Conservation (phyloP, 345 rosid species). For the Balakata baccata region DNA sequence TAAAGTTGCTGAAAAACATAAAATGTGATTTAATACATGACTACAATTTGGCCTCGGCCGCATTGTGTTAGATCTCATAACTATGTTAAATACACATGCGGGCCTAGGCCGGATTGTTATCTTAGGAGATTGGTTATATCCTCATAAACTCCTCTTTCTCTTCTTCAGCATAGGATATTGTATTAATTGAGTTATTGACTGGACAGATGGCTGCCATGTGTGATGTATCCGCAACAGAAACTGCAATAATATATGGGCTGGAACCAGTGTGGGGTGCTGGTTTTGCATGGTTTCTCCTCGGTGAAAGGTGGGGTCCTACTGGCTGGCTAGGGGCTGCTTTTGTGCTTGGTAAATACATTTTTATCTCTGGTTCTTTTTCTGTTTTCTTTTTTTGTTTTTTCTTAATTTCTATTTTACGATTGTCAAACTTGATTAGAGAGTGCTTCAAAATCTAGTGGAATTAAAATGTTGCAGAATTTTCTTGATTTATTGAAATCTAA, state of each 20-base stretch:
- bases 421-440: neutral
- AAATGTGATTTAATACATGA: neutral
- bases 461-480: neutral
- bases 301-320: conserved; percentile 57
- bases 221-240: conserved; percentile 56
- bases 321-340: conserved; percentile 70
- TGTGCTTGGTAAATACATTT: conserved; percentile 43
- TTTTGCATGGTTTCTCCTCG: conserved; percentile 72
- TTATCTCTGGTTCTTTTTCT: neutral
- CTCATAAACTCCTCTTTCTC: neutral
- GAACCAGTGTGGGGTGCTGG: conserved; percentile 72
- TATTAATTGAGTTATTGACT: neutral
- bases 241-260: conserved; percentile 58
- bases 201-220: conserved; percentile 58
- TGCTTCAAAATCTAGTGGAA: neutral
- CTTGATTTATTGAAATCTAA: neutral
- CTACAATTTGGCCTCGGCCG: neutral
- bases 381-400: neutral
- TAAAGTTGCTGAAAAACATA: neutral
- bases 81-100: neutral
- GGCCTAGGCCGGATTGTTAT: neutral
- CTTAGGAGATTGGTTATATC: neutral
- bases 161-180: neutral
- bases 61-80: neutral
- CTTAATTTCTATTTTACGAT: neutral